These are phyloP conservation scores for Rhizophora apiculata DNA, from an alignment of 345 rosid species.

Conservation along the genomic window DNA sequence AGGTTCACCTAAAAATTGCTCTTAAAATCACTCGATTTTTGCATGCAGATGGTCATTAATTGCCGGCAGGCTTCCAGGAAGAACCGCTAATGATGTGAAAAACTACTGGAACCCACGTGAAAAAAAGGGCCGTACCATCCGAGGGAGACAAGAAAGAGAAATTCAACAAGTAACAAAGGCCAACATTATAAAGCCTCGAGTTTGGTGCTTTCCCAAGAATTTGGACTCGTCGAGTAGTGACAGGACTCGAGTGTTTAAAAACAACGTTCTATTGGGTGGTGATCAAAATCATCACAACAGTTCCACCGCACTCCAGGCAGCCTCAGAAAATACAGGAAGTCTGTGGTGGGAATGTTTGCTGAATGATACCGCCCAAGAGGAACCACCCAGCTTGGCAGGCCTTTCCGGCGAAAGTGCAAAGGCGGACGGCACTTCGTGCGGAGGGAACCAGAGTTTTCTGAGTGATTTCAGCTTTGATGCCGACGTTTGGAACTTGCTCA, in stretches of 20 bases:
- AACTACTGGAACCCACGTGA: slow-evolving; percentile 30
- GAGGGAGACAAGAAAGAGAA: not conserved
- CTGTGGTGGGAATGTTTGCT: slow-evolving; percentile 2
- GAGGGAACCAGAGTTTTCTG: not conserved
- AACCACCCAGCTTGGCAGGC: too few species aligned
- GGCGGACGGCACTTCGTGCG: too few species aligned
- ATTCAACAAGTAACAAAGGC: not conserved
- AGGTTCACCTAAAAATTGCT: too few species aligned
- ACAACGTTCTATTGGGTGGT: not conserved
- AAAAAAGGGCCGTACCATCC: not conserved
- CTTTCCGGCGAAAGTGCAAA: not conserved
- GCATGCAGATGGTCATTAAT: slow-evolving; percentile 43
- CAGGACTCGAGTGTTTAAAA: slow-evolving; percentile 43
- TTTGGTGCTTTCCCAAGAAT: slow-evolving; percentile 22
- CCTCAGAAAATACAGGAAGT: not conserved
- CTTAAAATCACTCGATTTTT: too few species aligned
- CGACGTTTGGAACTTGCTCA: not conserved
- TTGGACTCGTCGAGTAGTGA: slow-evolving; percentile 43
- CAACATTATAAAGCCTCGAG: slow-evolving; percentile 24
- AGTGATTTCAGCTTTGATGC: not conserved
- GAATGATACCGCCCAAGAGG: not conserved
- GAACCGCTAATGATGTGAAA: slow-evolving; percentile 47
- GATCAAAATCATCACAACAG: not conserved
- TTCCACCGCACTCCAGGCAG: not conserved
- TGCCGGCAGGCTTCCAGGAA: slow-evolving; percentile 47